Percentiles rank a stretch among this genome's conserved stretches.
Evolutionary conservation across 257 asterid species (phyloP).

Genomic region (Petunia axillaris): DNA sequence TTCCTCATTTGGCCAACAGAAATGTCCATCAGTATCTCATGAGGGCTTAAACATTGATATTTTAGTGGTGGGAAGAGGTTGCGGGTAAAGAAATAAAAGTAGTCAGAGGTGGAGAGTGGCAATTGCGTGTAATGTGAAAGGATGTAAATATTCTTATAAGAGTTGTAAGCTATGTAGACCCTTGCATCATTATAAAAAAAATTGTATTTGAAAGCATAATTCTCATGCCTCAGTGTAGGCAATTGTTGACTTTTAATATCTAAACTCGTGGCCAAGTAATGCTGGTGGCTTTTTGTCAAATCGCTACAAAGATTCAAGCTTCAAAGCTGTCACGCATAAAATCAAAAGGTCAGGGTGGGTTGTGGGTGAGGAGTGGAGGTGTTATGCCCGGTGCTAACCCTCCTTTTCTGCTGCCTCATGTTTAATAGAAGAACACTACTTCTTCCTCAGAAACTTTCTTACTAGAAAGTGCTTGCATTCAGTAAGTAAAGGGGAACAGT

Average conservation of each 20-base stretch:
- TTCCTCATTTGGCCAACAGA: conserved; percentile 3
- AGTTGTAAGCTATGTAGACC: neutral
- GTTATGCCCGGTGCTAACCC: neutral
- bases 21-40: conserved; percentile 5
- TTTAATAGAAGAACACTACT: neutral
- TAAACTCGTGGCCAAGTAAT: neutral
- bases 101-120: conserved; percentile 18
- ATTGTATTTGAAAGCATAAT: neutral
- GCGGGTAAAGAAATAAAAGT: neutral
- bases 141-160: neutral
- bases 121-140: conserved; percentile 1
- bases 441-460: neutral
- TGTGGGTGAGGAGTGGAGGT: neutral
- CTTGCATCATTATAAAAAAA: neutral
- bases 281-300: conserved; percentile 6
- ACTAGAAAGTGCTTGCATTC: neutral
- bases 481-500: neutral
- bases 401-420: neutral
- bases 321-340: neutral
- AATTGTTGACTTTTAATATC: conserved; percentile 4
- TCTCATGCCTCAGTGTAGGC: conserved; percentile 1
- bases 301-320: neutral
- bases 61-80: conserved; percentile 16
- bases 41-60: neutral
- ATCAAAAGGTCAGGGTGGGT: neutral